phyloP scores from a whole-genome alignment of 2,329 filamentous ascomycete genomes.

The Colletotrichum noveboracense region DNA sequence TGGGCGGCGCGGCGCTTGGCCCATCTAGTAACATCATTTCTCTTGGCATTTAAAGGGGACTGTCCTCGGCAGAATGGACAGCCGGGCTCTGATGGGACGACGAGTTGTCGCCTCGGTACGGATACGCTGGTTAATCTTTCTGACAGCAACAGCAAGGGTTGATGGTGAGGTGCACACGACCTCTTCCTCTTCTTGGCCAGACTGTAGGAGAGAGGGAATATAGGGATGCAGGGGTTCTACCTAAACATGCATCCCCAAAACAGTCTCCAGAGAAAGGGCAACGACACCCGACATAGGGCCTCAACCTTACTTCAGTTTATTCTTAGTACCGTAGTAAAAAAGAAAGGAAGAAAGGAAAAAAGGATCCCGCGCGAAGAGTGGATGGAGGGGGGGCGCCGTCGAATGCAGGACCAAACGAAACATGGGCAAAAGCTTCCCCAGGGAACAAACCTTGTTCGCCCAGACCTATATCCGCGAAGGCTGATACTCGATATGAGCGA shows the following conservation, averaged over 20 bases:
- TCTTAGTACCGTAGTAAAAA: background rate
- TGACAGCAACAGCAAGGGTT: background rate
- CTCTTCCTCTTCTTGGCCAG: background rate
- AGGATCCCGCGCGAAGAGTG: background rate
- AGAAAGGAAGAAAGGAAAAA: background rate
- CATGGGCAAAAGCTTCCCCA: conserved; percentile 19
- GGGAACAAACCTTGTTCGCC: background rate
- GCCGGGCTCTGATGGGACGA: background rate
- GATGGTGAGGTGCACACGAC: background rate
- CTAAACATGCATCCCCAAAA: background rate
- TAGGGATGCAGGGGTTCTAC: background rate
- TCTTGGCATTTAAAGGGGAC: conserved; percentile 3
- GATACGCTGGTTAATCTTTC: background rate
- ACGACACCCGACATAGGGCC: background rate
- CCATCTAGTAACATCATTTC: background rate
- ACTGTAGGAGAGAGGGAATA: background rate
- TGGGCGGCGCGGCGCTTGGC: conserved; percentile 6
- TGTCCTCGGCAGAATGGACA: background rate
- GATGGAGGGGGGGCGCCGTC: background rate
- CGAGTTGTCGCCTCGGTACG: background rate
- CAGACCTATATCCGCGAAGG: background rate
- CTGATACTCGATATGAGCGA: background rate
- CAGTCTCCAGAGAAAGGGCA: background rate
- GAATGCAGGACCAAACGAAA: conserved; percentile 10
- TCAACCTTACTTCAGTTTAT: background rate